Base-by-base conservation (phyloP, 805 yeast species). In the Ogataea thermomethanolica region DNA sequence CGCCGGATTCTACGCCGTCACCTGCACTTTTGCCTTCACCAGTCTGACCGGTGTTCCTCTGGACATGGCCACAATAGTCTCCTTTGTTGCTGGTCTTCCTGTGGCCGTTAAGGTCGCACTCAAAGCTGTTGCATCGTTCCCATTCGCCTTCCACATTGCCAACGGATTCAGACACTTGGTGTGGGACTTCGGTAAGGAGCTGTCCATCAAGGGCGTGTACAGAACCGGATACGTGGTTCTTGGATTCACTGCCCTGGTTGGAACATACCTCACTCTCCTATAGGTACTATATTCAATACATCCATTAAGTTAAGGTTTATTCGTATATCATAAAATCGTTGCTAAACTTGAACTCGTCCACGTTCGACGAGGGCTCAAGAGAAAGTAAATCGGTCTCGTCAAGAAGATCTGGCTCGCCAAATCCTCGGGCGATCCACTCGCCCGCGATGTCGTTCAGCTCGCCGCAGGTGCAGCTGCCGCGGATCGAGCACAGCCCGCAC, bases 121-220 rank as follows among this genome's bases (percentile, higher is more conserved):
- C 43, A 93, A 93, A 72, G 79, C 82, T 36, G 58, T 77, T 29
- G 77, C 82, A 58, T 79, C 93, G 7, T 77, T 77, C 70, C 90
- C 96, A 51, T 88, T 93, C 65, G 84, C 84, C 23, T 89, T 78
- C 83, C 99, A 93, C 67, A 57, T 76, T 33, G 78, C 73, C 62
- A 88, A 90, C 63, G 97, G 98, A 55, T 45, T 91, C 49, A 87
- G 99, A 76, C 99, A 93, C 65, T 70, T 91, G 65, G 59, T 86
- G 41, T 93, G 99, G 99, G 99, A 93, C 64, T 63, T 79, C 39
- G 95, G 95, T 62, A 72, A 69, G 52, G 85, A 83, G 65, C 74
- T 91, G 61, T 76, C 89, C 46, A 58, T 86, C 53, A 78, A 83
- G 59, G 97, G 95, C 53, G 96, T 93, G 43, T 84, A 85, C 79